phyloP scores from a whole-genome alignment of 331 rosid genomes.

The Rhamnella rubrinervis region DNA sequence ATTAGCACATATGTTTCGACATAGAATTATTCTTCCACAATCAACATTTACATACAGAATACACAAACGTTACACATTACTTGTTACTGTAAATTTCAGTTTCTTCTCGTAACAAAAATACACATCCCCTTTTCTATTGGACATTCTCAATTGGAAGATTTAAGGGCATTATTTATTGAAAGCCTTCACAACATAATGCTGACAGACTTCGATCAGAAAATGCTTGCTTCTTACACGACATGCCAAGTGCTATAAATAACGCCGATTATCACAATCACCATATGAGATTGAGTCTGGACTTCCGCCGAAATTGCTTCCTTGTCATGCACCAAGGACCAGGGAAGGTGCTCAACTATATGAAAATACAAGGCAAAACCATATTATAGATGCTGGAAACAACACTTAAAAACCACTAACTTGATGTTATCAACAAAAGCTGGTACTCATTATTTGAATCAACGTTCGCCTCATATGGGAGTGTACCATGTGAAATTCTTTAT shows the following conservation, averaged over 20 bases:
- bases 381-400: neutral
- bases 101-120: too few species aligned
- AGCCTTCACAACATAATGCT: too few species aligned
- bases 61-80: too few species aligned
- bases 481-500: neutral
- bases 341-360: conserved; percentile 71
- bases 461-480: neutral
- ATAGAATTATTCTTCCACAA: neutral
- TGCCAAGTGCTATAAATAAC: neutral
- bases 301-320: conserved; percentile 58
- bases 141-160: neutral
- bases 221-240: neutral
- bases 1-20: neutral
- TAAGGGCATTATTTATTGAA: neutral
- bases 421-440: neutral
- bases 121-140: neutral
- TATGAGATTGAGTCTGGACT: conserved; percentile 43
- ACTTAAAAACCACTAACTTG: neutral
- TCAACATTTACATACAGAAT: too few species aligned
- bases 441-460: neutral
- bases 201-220: neutral
- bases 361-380: neutral
- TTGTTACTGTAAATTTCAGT: too few species aligned
- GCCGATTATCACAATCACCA: conserved; percentile 40
- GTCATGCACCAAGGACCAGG: conserved; percentile 70